phyloP scores from a whole-genome alignment of 192 early-diverging fungal genomes.

The Borealophlyctis nickersoniae region DNA sequence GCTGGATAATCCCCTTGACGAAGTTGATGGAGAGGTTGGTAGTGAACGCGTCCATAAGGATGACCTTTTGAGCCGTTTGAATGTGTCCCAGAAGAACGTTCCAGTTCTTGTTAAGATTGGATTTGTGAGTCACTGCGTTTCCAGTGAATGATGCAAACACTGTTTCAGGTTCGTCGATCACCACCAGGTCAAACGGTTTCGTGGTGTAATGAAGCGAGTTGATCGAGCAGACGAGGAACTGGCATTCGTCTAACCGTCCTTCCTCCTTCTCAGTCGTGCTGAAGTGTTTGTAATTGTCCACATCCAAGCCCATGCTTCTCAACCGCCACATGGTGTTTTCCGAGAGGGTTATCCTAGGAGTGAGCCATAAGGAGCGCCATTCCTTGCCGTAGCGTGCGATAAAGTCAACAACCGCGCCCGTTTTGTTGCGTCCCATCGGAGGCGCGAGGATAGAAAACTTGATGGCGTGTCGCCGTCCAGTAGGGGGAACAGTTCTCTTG shows the following conservation, averaged over 20 bases:
- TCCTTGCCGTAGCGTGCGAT: not conserved
- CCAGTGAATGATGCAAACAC: slow-evolving; percentile 9
- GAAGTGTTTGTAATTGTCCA: slow-evolving; percentile 18
- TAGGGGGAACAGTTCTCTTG: not conserved
- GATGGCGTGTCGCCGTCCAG: not conserved
- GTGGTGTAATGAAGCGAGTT: slow-evolving; percentile 17
- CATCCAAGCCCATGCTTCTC: not conserved
- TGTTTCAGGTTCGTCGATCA: slow-evolving; percentile 16
- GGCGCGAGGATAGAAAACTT: slow-evolving; percentile 6
- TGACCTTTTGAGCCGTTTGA: slow-evolving; percentile 13
- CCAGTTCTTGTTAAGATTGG: slow-evolving; percentile 9
- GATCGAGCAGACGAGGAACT: slow-evolving; percentile 20
- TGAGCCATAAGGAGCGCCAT: slow-evolving; percentile 10
- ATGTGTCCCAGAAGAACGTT: not conserved
- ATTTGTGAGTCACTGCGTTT: slow-evolving; percentile 1
- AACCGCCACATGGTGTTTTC: slow-evolving; percentile 7
- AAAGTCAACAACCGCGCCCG: slow-evolving; percentile 12
- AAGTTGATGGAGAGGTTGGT: slow-evolving; percentile 7
- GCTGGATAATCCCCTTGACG: not conserved
- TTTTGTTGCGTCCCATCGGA: slow-evolving; percentile 21
- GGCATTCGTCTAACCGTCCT: not conserved
- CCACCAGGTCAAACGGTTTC: slow-evolving; percentile 9
- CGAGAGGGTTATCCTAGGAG: slow-evolving; percentile 19
- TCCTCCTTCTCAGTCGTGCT: not conserved
- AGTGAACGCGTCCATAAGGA: slow-evolving; percentile 23